Percentiles rank a stretch among this genome's conserved stretches.
Evolutionary conservation across 2,329 filamentous ascomycete genomes (phyloP).

Genomic region (Botrytis squamosa): DNA sequence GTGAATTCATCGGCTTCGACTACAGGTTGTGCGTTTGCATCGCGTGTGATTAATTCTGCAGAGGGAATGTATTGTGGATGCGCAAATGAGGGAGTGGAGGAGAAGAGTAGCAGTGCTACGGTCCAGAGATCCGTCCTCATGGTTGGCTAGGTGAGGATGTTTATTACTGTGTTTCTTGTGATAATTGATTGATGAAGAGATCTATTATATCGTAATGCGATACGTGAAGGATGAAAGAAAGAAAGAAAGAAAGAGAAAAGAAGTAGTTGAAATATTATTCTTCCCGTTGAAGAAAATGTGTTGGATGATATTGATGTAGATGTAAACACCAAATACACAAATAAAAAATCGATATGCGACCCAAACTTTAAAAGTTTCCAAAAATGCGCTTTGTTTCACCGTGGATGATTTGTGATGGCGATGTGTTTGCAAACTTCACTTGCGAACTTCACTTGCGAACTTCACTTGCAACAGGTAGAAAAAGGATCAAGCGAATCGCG

Average conservation of each 20-base stretch:
- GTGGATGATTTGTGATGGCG: neutral
- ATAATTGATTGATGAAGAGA: neutral
- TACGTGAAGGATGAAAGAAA: neutral
- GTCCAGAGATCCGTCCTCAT: constrained; percentile 29
- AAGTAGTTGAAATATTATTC: neutral
- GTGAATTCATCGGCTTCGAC: neutral
- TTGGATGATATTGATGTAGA: neutral
- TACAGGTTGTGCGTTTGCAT: neutral
- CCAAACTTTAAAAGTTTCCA: neutral
- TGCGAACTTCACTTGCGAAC: neutral
- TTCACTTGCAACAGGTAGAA: neutral
- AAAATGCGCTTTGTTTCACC: neutral
- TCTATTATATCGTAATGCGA: neutral
- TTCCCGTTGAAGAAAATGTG: neutral
- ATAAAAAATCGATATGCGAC: neutral
- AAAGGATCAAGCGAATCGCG: neutral
- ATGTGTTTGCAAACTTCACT: neutral
- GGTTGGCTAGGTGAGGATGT: neutral
- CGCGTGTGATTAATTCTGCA: constrained; percentile 27
- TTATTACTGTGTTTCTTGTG: neutral
- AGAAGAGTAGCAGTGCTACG: constrained; percentile 28
- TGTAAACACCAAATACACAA: neutral
- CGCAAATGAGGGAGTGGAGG: constrained; percentile 25
- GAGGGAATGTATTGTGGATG: constrained; percentile 29
- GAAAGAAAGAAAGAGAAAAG: neutral